phyloP scores from a whole-genome alignment of 73 alveolate genomes.

The Durusdinium trenchii region DNA sequence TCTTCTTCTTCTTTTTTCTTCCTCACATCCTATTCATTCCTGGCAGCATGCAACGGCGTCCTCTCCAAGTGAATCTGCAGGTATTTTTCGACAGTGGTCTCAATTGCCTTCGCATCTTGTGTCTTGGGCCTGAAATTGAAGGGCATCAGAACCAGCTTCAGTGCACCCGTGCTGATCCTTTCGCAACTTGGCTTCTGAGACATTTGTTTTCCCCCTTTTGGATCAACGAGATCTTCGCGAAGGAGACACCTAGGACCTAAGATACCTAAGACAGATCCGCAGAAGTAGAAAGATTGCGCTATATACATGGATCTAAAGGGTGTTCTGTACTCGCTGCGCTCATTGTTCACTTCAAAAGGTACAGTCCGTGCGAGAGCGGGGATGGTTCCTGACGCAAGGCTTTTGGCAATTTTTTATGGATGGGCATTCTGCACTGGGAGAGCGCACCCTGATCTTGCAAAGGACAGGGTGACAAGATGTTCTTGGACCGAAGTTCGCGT shows the following conservation, averaged over 20 bases:
- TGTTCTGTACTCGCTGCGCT: too few relatives aligned
- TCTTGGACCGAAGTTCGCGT: too few relatives aligned
- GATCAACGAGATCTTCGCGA: too few relatives aligned
- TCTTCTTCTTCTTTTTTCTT: too few relatives aligned
- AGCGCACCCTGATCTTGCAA: neutral
- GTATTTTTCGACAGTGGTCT: neutral
- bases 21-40: neutral
- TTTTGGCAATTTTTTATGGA: conserved; percentile 40
- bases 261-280: too few relatives aligned
- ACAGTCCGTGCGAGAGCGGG: too few relatives aligned
- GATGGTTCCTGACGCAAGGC: conserved; percentile 4
- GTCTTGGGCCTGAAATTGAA: conserved; percentile 55
- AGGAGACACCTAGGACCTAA: too few relatives aligned
- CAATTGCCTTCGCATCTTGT: conserved; percentile 15
- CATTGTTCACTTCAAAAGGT: too few relatives aligned
- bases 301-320: too few relatives aligned
- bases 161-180: conserved; percentile 70
- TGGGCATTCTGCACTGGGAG: conserved; percentile 46
- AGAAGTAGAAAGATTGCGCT: too few relatives aligned
- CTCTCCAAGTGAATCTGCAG: neutral
- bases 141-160: conserved; percentile 61
- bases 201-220: too few relatives aligned
- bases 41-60: neutral
- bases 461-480: neutral
- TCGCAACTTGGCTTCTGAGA: conserved; percentile 8